Evolutionary conservation across 352 stramenopile species (phyloP).

Genomic region (Peronospora destructor): DNA sequence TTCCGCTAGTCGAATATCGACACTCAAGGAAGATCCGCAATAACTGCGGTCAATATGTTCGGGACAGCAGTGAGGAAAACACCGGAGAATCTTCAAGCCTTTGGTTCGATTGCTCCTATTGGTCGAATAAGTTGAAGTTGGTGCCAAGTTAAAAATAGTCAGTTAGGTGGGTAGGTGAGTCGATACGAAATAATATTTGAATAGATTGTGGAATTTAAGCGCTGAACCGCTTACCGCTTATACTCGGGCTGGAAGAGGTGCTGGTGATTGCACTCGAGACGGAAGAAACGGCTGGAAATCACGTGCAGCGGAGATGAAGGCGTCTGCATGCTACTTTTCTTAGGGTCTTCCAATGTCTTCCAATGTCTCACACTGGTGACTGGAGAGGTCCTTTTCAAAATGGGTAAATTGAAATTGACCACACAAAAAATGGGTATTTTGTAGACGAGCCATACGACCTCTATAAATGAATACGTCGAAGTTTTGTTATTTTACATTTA

Average conservation of each 20-base stretch:
- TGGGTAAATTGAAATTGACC: background rate
- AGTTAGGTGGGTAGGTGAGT: background rate
- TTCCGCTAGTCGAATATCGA: slow-evolving; percentile 29
- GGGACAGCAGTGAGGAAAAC: slow-evolving; percentile 69
- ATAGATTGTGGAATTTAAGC: no score
- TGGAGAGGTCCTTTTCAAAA: background rate
- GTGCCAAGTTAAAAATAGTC: background rate
- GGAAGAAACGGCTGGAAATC: slow-evolving; percentile 39
- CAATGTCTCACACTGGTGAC: background rate
- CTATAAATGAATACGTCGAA: no score
- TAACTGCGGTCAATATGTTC: slow-evolving; percentile 70
- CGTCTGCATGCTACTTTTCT: background rate
- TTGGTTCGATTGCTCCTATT: slow-evolving; percentile 32
- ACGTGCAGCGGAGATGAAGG: slow-evolving; percentile 23
- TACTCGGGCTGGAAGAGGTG: slow-evolving; percentile 62
- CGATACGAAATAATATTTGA: no score
- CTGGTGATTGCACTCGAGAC: slow-evolving; percentile 53
- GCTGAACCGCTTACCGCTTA: slow-evolving; percentile 37
- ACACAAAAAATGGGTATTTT: background rate
- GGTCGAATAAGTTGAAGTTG: background rate
- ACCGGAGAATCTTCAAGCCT: slow-evolving; percentile 58
- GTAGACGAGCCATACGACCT: background rate
- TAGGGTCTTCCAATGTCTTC: background rate
- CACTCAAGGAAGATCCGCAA: slow-evolving; percentile 51
- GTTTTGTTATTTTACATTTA: no score